phyloP scores from a whole-genome alignment of 2,329 filamentous ascomycete genomes.

The Claviceps paspali region DNA sequence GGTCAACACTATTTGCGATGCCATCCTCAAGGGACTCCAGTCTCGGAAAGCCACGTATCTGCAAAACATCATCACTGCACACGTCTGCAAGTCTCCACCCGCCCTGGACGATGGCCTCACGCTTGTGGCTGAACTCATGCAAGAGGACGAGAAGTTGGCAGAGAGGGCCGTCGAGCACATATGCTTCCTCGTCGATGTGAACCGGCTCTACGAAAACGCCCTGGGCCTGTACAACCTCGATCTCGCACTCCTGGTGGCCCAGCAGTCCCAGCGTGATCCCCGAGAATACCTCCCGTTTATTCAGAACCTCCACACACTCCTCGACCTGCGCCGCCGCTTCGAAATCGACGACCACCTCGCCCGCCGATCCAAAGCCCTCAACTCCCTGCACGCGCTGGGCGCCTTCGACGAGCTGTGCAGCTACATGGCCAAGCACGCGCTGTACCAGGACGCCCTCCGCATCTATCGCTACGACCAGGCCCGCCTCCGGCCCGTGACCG shows the following conservation, averaged over 20 bases:
- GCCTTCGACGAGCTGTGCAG: conserved; percentile 62
- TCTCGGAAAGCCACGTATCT: conserved; percentile 48
- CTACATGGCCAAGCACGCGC: conserved; percentile 64
- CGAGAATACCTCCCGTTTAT: conserved; percentile 92
- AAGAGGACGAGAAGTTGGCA: conserved; percentile 53
- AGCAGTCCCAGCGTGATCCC: conserved; percentile 91
- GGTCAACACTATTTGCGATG: conserved; percentile 78
- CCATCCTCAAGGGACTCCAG: conserved; percentile 55
- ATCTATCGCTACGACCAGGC: conserved; percentile 70
- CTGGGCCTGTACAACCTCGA: conserved; percentile 86
- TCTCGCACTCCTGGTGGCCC: conserved; percentile 76
- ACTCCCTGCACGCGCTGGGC: conserved; percentile 57
- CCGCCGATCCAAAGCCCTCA: conserved; percentile 61
- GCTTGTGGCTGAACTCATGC: conserved; percentile 62
- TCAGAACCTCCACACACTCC: conserved; percentile 65
- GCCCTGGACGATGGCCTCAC: conserved; percentile 73
- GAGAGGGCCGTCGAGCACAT: conserved; percentile 92
- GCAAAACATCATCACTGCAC: conserved; percentile 86
- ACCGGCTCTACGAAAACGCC: conserved; percentile 78
- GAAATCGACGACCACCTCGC: conserved; percentile 80
- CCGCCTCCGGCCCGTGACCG: conserved; percentile 52
- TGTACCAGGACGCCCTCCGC: conserved; percentile 64
- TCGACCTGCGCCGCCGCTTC: conserved; percentile 57
- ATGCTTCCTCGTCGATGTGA: conserved; percentile 90
- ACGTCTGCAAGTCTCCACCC: conserved; percentile 85